Conservation (phyloP, 345 rosid species). For the Salix koriyanagi region DNA sequence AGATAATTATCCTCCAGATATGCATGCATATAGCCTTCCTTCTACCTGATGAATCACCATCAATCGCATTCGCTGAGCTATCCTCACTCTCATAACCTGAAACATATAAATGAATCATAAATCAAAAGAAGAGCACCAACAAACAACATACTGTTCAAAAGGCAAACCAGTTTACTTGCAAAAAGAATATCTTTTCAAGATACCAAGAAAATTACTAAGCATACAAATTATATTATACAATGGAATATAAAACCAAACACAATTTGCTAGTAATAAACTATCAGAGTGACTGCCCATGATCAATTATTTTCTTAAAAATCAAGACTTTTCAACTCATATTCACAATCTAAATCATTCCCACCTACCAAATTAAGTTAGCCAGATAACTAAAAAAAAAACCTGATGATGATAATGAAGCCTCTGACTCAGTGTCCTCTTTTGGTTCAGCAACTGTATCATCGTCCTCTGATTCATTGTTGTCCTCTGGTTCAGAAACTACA, state of each 20-base stretch:
- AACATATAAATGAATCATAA: background rate
- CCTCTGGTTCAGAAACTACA: constrained; percentile 28
- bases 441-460: constrained; percentile 32
- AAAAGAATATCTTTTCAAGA: background rate
- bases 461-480: constrained; percentile 30
- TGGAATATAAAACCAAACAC: background rate
- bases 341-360: background rate
- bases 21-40: background rate
- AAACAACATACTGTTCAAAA: background rate
- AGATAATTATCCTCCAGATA: background rate
- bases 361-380: background rate
- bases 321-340: background rate
- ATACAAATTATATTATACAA: background rate
- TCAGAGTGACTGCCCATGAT: background rate
- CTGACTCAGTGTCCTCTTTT: constrained; percentile 26
- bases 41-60: constrained; percentile 40
- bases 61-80: constrained; percentile 50
- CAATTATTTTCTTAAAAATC: background rate
- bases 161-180: background rate
- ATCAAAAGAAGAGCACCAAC: background rate
- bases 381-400: constrained; percentile 33
- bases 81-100: constrained; percentile 58
- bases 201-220: background rate
- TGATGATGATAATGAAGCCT: constrained; percentile 44
- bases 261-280: background rate